Evolutionary conservation across 2,329 filamentous ascomycete genomes (phyloP), one percentile per base, ranked within the genome.

Genomic region (Curvularia sp.): DNA sequence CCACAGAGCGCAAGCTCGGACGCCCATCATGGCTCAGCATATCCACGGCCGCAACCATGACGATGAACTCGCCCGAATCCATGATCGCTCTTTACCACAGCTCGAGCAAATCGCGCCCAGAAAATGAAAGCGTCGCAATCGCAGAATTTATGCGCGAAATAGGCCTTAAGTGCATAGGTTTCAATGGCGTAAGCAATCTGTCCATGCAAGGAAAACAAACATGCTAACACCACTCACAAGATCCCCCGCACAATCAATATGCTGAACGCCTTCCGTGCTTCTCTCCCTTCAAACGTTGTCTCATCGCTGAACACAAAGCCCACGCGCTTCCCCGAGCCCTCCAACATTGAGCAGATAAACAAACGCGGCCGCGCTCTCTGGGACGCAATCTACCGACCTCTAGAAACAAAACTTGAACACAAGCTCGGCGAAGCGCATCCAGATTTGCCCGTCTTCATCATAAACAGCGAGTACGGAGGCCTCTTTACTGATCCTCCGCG

Each of bases 221-320:
- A 43, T 18, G 13, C 51, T 57, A 15, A 57, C 13, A 33, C 28
- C 4, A 89, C 92, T 63, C 90, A 90, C 15, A 20, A 85, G 77
- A 91, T 95, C 67, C 91, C 92, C 1, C 88, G 92, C 64, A 89
- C 88, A 26, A 95, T 95, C 80, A 95, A 95, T 82, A 88, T 86
- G 68, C 87, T 96, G 1, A 88, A 88, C 68, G 87, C 87, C 24
- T 93, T 93, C 81, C 83, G 85, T 68, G 81, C 83, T 39, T 80
- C 82, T 28, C 85, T 95, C 0, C 88, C 90, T 0, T 58, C 78
- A 0, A 77, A 83, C 5, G 79, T 93, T 4, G 74, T 81, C 3
- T 72, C 80, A 0, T 71, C 76, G 4, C 83, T 94, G 4, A 82
- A 83, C 56, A 86, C 82, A 0, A 77, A 70, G 28, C 81, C 88